Evolutionary conservation across 2,329 filamentous ascomycete genomes (phyloP), one percentile per base, ranked within the genome.

Genomic region (Zasmidium cellare): DNA sequence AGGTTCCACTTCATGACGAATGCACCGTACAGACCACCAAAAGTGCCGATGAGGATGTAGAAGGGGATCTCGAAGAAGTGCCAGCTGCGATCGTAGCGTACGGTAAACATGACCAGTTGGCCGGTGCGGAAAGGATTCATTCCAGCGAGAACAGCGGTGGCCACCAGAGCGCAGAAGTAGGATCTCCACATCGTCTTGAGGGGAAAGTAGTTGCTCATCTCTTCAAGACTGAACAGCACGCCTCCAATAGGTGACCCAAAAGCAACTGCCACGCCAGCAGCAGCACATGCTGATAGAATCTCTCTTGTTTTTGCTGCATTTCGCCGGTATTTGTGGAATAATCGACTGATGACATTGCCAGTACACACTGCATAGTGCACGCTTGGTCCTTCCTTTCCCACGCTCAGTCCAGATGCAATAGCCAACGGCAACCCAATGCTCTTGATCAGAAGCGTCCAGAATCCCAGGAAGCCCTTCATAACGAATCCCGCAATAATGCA

Each of bases 351-450:
- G 63, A 99, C 93, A 74, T 96, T 97, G 57, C 94, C 94, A 0
- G 92, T 96, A 70, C 94, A 97, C 6, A 97, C 94, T 2, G 94
- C 94, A 72, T 97, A 99, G 75, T 99, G 94, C n/a, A 99, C 94
- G 75, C 92, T 97, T 0, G 94, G 94, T 0, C 94, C 94, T 77
- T 99, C 94, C 72, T 99, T 99, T 55, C 94, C 94, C 12, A 99
- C 92, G 0, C 92, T 96, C 22, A 99, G 79, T 1, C 94, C 94
- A 1, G 92, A 97, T 12, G 90, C 92, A 72, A 99, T 99, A 46
- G 93, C 90, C 46, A 99, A 80, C 1, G 94, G 94, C 49, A 99
- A 79, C 22, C 89, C 90, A 55, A 97, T 85, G 0, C 92, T 96
- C 77, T 99, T 99, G 77, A 99, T 97, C 59, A 94, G 75, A 28